Percentiles rank a stretch among this genome's conserved stretches.
Conservation (phyloP, 345 rosid species). For the Balakata baccata region DNA sequence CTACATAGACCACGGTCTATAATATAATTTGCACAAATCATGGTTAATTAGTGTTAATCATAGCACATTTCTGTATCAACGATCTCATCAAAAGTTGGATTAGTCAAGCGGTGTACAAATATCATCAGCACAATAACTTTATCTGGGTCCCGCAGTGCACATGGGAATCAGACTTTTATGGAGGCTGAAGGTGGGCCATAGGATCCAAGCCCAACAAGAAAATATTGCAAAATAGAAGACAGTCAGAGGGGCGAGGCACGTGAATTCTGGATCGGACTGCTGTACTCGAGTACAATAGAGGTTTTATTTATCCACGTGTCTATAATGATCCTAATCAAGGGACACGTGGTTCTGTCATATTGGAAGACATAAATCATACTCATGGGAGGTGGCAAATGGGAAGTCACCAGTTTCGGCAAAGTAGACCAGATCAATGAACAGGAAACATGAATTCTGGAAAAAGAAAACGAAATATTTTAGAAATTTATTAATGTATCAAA, state of each 20-base stretch:
- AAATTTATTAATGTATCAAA: too few relatives aligned
- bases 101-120: neutral
- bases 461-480: too few relatives aligned
- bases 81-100: slow-evolving; percentile 19
- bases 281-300: neutral
- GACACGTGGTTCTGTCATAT: neutral
- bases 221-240: neutral
- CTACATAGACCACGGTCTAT: too few relatives aligned
- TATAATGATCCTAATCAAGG: neutral
- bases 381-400: neutral
- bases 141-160: slow-evolving; percentile 15
- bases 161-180: slow-evolving; percentile 22
- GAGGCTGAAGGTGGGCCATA: slow-evolving; percentile 9
- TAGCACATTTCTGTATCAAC: neutral
- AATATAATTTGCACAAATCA: too few relatives aligned
- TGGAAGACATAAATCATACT: neutral
- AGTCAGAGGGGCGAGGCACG: slow-evolving; percentile 22
- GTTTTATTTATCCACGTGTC: slow-evolving; percentile 8
- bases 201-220: neutral
- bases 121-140: too few relatives aligned
- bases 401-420: neutral
- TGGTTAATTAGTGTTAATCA: slow-evolving; percentile 14
- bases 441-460: too few relatives aligned
- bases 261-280: slow-evolving; percentile 9
- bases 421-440: too few relatives aligned